Conservation (phyloP, 2,329 filamentous ascomycete species). For the Curvularia lunata region DNA sequence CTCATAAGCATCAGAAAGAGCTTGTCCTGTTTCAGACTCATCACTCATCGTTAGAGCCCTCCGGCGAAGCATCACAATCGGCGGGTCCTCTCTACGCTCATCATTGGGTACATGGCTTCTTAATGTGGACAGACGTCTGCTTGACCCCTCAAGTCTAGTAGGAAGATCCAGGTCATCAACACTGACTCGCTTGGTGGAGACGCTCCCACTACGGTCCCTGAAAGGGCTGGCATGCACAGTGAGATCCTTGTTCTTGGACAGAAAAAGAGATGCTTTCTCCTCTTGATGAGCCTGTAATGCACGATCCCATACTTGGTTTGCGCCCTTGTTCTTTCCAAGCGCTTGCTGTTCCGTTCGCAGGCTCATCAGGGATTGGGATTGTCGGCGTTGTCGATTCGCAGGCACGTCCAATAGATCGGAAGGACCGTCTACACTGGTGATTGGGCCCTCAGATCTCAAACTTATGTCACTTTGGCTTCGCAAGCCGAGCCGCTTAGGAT, state of each 20-base stretch:
- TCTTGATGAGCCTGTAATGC: slow-evolving; percentile 47
- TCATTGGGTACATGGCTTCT: slow-evolving; percentile 4
- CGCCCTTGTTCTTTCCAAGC: slow-evolving; percentile 29
- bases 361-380: slow-evolving; percentile 42
- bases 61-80: slow-evolving; percentile 17
- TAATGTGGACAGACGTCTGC: slow-evolving; percentile 17
- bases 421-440: slow-evolving; percentile 27
- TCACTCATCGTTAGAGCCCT: slow-evolving; percentile 27
- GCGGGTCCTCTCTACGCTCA: not conserved
- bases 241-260: slow-evolving; percentile 41
- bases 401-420: slow-evolving; percentile 23
- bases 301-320: slow-evolving; percentile 44
- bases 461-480: slow-evolving; percentile 44
- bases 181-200: slow-evolving; percentile 17
- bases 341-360: slow-evolving; percentile 38
- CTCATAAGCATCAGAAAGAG: slow-evolving; percentile 30
- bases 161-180: slow-evolving; percentile 5
- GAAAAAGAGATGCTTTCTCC: slow-evolving; percentile 44
- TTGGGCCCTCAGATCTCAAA: slow-evolving; percentile 18
- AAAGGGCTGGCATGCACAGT: slow-evolving; percentile 38
- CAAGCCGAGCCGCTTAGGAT: slow-evolving; percentile 34
- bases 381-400: slow-evolving; percentile 28
- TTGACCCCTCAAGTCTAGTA: slow-evolving; percentile 9
- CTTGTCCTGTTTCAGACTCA: slow-evolving; percentile 14
- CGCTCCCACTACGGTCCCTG: slow-evolving; percentile 42